phyloP scores from a whole-genome alignment of 345 rosid genomes.

The Sisymbrium altissimum region DNA sequence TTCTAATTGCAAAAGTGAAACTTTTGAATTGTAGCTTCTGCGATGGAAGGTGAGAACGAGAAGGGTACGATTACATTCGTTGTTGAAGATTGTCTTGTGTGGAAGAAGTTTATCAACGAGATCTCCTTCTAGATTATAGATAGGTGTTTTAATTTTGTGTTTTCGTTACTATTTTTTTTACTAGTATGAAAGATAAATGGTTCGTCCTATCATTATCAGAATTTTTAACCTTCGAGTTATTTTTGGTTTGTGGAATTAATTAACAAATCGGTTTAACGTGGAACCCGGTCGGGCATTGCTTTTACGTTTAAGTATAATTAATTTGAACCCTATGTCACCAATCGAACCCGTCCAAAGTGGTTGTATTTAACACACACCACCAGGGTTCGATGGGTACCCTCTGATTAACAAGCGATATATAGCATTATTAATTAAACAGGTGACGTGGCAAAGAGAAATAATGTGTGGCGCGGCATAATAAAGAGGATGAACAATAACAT shows the following conservation, averaged over 20 bases:
- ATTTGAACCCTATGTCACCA: too few species aligned
- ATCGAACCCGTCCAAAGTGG: too few species aligned
- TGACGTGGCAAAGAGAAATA: too few species aligned
- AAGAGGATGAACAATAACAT: too few species aligned
- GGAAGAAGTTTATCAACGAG: slow-evolving; percentile 63
- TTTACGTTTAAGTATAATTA: too few species aligned
- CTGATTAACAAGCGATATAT: too few species aligned
- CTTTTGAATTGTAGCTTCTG: slow-evolving; percentile 47
- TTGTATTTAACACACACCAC: too few species aligned
- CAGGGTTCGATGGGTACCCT: too few species aligned
- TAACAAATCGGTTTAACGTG: background rate
- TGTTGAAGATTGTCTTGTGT: slow-evolving; percentile 70
- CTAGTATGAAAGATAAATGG: background rate
- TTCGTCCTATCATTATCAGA: background rate
- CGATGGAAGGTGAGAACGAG: slow-evolving; percentile 59
- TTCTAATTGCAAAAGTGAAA: background rate
- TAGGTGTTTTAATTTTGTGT: background rate
- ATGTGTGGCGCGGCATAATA: too few species aligned
- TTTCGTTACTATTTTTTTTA: background rate
- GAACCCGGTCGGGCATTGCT: background rate
- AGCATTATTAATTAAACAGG: too few species aligned
- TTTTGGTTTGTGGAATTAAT: background rate
- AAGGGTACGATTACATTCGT: slow-evolving; percentile 40
- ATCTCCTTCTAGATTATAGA: slow-evolving; percentile 54
- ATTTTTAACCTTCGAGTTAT: background rate